Base-by-base conservation (phyloP, 352 stramenopile genomes). In the Phytophthora pluvialis region DNA sequence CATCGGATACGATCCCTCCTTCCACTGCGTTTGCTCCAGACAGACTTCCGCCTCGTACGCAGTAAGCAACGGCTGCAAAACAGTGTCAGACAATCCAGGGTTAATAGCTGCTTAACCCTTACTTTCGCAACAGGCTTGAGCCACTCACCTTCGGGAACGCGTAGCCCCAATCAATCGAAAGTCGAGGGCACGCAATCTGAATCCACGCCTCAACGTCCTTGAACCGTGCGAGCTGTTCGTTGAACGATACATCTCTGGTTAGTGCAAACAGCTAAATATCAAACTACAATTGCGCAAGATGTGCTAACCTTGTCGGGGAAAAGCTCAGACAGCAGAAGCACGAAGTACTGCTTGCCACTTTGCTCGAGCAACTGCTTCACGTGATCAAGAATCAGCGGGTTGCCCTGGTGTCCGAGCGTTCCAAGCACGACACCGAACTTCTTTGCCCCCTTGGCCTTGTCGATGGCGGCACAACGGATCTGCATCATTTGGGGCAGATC, bases 151-250 rank as follows among this genome's bases (percentile, higher is more conserved):
- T 98, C 25, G 75, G 74, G 57, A 99, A 99, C 38, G 94, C 93
- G 64, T 99, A 97, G 51, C 98, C 98, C 98, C 98, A 99, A 74
- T 99, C 98, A 35, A 99, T 98, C 25, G 92, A 99, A 12, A 99
- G 81, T 12, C 98, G 82, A 4, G 98, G 98, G 73, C 98, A 99
- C 15, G 98, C 97, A 42, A 99, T 93, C 78, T 99, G 98, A 46
- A 99, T 97, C 97, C 97, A 99, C 7, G 93, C 97, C 54, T 99
- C 93, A 9, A 99, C 86, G 44, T 94, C 80, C 9, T 83, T 65
- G 31, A 97, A 94, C 28, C 91, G 77, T 6, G 80, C 79, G 31
- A 98, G 74, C 91, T 98, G 47, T n/a, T 60, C 4, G 45, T 59
- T 7, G 7, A 13, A 54, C 55, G 9, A 31, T 28, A 39, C n/a